phyloP scores from a whole-genome alignment of 257 asterid genomes.

The Capsicum chinense region DNA sequence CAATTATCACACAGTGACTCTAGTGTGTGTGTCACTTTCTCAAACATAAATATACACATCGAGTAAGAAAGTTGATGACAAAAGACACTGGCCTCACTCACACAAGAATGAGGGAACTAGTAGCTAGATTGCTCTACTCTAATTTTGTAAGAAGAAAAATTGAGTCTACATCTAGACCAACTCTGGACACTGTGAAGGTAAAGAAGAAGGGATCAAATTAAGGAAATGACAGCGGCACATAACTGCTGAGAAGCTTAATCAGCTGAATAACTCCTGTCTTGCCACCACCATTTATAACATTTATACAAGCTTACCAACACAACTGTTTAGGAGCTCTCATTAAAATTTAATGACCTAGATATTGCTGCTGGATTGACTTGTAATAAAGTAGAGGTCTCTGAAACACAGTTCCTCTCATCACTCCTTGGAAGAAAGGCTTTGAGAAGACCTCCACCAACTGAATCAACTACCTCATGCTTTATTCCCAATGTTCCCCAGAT shows the following conservation, averaged over 20 bases:
- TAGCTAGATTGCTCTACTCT: constrained; percentile 26
- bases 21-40: constrained; percentile 14
- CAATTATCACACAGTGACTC: neutral
- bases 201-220: neutral
- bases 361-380: constrained; percentile 88
- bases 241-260: constrained; percentile 6
- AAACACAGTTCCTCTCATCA: constrained; percentile 46
- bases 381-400: constrained; percentile 56
- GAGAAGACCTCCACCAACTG: constrained; percentile 54
- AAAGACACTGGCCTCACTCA: neutral
- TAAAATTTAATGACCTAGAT: constrained; percentile 74
- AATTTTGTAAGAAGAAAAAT: neutral
- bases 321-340: constrained; percentile 55
- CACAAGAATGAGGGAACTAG: constrained; percentile 23
- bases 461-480: constrained; percentile 49
- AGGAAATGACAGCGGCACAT: neutral
- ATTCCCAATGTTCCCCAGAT: constrained; percentile 78
- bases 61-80: neutral
- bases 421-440: constrained; percentile 60
- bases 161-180: constrained; percentile 22
- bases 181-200: constrained; percentile 17
- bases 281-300: constrained; percentile 23
- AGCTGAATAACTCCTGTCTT: neutral
- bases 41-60: constrained; percentile 28
- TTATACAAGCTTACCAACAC: neutral